phyloP scores from a whole-genome alignment of 1,139 yeast genomes.

The Protomyces inouyei region DNA sequence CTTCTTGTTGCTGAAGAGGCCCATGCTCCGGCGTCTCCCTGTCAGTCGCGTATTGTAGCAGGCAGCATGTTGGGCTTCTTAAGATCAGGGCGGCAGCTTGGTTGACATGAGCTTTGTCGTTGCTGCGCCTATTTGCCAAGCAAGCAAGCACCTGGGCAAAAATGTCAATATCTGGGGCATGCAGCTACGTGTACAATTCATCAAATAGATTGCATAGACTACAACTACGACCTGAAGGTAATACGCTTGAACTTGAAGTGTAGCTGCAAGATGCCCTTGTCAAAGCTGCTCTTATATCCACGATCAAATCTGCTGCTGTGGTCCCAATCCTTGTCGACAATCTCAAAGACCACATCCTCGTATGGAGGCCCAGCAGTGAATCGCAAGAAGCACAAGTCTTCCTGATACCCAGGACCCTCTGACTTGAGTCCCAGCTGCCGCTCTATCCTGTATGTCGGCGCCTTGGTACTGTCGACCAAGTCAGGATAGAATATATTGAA shows the following conservation, averaged over 20 bases:
- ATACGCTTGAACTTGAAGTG: constrained; percentile 40
- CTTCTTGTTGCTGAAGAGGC: neutral
- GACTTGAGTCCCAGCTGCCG: constrained; percentile 32
- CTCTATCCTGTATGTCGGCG: constrained; percentile 40
- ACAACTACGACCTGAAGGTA: constrained; percentile 32
- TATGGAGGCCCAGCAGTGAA: constrained; percentile 41
- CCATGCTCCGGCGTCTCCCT: neutral
- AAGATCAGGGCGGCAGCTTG: too few species aligned
- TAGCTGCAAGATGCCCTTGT: constrained; percentile 38
- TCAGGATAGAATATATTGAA: constrained; percentile 42
- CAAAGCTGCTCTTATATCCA: constrained; percentile 39
- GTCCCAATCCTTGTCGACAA: constrained; percentile 43
- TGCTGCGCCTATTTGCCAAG: neutral
- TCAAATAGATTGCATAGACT: neutral
- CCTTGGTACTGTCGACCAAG: constrained; percentile 34
- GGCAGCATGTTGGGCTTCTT: too few species aligned
- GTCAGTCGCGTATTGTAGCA: too few species aligned
- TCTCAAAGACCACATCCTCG: constrained; percentile 41
- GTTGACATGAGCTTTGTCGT: neutral
- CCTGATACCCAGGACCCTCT: constrained; percentile 28
- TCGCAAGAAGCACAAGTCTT: constrained; percentile 38
- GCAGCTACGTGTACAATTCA: neutral
- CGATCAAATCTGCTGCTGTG: constrained; percentile 37
- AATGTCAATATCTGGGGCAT: neutral
- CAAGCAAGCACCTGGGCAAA: neutral